Evolutionary conservation across 495 filamentous ascomycete genomes (phyloP).

Genomic region (Hypoxylon fuscum): DNA sequence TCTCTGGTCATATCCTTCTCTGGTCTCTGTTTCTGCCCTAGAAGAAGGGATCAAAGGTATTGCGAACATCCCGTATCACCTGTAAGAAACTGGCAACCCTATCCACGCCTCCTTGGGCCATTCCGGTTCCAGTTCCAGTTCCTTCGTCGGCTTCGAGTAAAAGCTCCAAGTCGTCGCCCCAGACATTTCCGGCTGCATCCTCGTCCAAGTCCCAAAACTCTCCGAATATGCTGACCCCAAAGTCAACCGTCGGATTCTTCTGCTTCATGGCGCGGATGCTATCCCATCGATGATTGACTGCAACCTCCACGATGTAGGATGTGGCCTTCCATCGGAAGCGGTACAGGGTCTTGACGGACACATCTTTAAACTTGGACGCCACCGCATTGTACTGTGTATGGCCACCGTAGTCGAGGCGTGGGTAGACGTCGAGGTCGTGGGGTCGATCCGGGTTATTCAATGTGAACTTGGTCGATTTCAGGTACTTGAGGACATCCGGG

Average conservation of each 20-base stretch:
- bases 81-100: conserved; percentile 42
- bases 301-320: conserved; percentile 64
- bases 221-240: conserved; percentile 61
- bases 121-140: too few species aligned
- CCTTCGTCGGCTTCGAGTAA: conserved; percentile 55
- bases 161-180: conserved; percentile 51
- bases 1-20: background rate
- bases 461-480: conserved; percentile 18
- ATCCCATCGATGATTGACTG: conserved; percentile 63
- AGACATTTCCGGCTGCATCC: conserved; percentile 43
- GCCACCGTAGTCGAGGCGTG: conserved; percentile 1
- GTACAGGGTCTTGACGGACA: conserved; percentile 62
- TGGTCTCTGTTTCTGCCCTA: conserved; percentile 4
- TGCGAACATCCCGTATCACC: conserved; percentile 40
- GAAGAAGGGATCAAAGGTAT: conserved; percentile 27
- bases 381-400: background rate
- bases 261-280: conserved; percentile 30
- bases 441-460: conserved; percentile 16
- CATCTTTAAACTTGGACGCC: conserved; percentile 37
- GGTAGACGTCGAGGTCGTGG: conserved; percentile 37
- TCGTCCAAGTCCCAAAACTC: conserved; percentile 59
- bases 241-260: conserved; percentile 38
- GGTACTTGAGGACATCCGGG: conserved; percentile 18
- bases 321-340: conserved; percentile 57
- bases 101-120: conserved; percentile 1